Evolutionary conservation across 2,329 filamentous ascomycete genomes (phyloP).

Genomic region (Volutella citrinella): DNA sequence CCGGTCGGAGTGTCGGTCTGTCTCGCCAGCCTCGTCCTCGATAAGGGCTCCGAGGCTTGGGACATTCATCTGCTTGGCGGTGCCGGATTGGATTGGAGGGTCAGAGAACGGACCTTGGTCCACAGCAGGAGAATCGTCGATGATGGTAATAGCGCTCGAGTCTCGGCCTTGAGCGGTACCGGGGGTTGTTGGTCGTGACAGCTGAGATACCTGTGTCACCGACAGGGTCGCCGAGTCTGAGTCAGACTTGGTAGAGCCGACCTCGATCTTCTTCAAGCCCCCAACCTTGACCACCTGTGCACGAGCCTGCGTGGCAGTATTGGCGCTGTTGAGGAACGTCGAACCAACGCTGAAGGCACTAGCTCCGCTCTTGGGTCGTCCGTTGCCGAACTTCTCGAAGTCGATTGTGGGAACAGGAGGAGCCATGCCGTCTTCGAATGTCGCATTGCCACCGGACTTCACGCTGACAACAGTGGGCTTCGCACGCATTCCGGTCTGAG

Average conservation of each 20-base stretch:
- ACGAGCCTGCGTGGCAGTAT: constrained; percentile 54
- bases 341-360: constrained; percentile 66
- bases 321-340: constrained; percentile 65
- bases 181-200: constrained; percentile 21
- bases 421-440: constrained; percentile 50
- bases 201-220: constrained; percentile 12
- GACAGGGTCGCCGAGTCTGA: constrained; percentile 27
- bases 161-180: constrained; percentile 29
- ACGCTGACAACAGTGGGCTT: constrained; percentile 94
- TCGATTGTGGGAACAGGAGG: constrained; percentile 75
- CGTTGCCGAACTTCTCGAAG: constrained; percentile 52
- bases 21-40: constrained; percentile 44
- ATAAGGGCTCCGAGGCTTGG: constrained; percentile 53
- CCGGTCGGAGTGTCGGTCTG: constrained; percentile 26
- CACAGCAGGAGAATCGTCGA: constrained; percentile 46
- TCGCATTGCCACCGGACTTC: constrained; percentile 62
- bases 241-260: constrained; percentile 35
- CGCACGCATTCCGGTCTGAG: constrained; percentile 81
- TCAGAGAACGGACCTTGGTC: constrained; percentile 61
- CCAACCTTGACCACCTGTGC: constrained; percentile 61
- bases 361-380: constrained; percentile 50
- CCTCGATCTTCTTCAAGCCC: constrained; percentile 45
- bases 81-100: constrained; percentile 38
- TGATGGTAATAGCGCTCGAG: constrained; percentile 45
- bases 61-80: constrained; percentile 31